Evolutionary conservation across 495 filamentous ascomycete genomes (phyloP), one percentile per base, ranked within the genome.

Genomic region (Cudoniella acicularis): DNA sequence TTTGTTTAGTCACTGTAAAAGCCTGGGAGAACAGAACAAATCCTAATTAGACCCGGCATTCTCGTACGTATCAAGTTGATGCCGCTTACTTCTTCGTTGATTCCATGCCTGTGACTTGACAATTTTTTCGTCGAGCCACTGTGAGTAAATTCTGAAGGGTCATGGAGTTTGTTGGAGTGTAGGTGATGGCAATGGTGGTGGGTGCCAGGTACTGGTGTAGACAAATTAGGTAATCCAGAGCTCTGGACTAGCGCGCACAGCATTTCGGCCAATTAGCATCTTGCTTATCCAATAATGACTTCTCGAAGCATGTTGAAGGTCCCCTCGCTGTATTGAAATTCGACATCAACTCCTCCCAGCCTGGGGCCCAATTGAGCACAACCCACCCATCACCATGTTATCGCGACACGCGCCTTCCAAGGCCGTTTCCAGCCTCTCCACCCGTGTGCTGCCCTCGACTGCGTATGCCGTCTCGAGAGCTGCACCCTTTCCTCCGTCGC

Each of bases 381-480:
- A 64, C 61, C n/a, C 43, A 48, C 26, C 11, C 56, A 24, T 59
- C 67, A 72, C 8, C 42, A 75, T 75, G 73, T 67, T 76, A 53
- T 67, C 73, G 58, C 70, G 70, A 62, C 69, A 71, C 52, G 66
- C 68, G 47, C 68, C 71, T 24, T 59, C 73, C 16, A 72, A 75
- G 59, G 69, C 81, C 66, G 72, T 85, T 66, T 75, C 77, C 64
- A 61, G 74, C 59, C 70, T 84, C 67, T 77, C 81, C 57, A 75
- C 81, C 68, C 81, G 81, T 63, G 75, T 82, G 62, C 76, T 83
- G 54, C 79, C 83, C 50, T 70, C 72, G 40, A 69, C 72, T 47
- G 54, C 72, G 36, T 61, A 69, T 54, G 69, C 72, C 57, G 43
- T 45, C 23, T 62, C 74, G 16, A 67, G 74, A 59, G 52, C 72